A percentile compares a stretch with the other conserved stretches of the same genome.
These are phyloP conservation scores for Saccharum officinarum DNA, from an alignment of 176 grass and related monocot genomes.

Conservation along the genomic window DNA sequence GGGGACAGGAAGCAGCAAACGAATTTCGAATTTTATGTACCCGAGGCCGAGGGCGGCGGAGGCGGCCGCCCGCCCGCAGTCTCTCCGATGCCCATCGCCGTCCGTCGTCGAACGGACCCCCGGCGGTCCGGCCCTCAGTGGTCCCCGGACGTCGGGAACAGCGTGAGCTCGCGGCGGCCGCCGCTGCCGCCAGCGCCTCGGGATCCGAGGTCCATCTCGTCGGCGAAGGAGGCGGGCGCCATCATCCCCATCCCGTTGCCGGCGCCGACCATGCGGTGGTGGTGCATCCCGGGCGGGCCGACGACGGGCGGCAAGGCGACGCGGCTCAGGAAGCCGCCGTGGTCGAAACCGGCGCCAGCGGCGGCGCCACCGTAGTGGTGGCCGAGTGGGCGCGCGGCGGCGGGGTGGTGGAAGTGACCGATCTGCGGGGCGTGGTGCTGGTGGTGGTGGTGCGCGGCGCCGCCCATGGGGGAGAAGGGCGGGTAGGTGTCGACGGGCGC, in stretches of 20 bases:
- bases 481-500: constrained; percentile 41
- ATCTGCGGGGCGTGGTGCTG: constrained; percentile 65
- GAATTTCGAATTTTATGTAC: constrained; percentile 60
- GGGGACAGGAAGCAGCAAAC: constrained; percentile 36
- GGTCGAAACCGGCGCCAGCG: constrained; percentile 49
- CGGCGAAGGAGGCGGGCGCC: constrained; percentile 49
- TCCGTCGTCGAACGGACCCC: neutral
- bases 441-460: constrained; percentile 51
- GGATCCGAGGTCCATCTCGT: constrained; percentile 71
- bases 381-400: constrained; percentile 58
- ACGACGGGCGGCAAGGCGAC: constrained; percentile 42
- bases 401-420: constrained; percentile 53
- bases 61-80: neutral
- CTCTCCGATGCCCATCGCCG: constrained; percentile 25
- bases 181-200: constrained; percentile 40
- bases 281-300: constrained; percentile 70
- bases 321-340: constrained; percentile 66
- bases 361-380: constrained; percentile 32
- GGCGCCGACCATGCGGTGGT: constrained; percentile 55
- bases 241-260: constrained; percentile 51
- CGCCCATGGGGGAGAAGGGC: constrained; percentile 51
- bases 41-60: constrained; percentile 28
- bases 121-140: constrained; percentile 33
- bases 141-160: constrained; percentile 82
- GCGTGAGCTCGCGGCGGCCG: constrained; percentile 70